Base-by-base conservation (phyloP, 768 basidiomycete genomes). In the Auricularia sp. region DNA sequence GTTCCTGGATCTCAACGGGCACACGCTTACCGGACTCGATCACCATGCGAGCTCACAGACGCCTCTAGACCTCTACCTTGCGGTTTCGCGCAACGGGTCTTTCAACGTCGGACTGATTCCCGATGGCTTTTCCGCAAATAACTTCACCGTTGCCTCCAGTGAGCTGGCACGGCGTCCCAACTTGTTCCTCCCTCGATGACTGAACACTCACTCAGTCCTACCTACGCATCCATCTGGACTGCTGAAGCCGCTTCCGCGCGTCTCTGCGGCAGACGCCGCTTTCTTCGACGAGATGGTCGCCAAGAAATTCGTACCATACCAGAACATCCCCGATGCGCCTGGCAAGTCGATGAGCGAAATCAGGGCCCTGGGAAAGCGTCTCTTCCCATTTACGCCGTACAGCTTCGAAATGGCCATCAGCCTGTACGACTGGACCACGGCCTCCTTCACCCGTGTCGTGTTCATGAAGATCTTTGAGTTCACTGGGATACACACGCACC, bases 391-490 rank as follows among this genome's bases (percentile, higher is more conserved):
- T 44, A 33, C 66, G 6, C 66, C 58, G 16, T 58, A 66, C 65
- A 66, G 66, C 60, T 67, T 61, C 18, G 29, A 67, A 29, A 56
- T 67, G 8, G 66, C 66, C 7, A 51, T 51, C 47, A 18, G 47
- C 16, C 14, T 51, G 11, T 51, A 51, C 47, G 47, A 51, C 47
- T 51, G 47, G 47, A 21, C 47, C 6, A 51, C 47, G 14, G 47
- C 47, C 44, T 67, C 51, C 4, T 65, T 44, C 53, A 54, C 65
- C 7, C 66, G 66, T 14, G 61, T 67, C 65, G 66, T 67, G 6
- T 47, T 67, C 33, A 47, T 47, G 23, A 67, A 66, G 64, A 61
- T 67, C 21, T 67, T 67, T 58, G 66, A 67, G 51, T 67, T 62
- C n/a, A 67, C 66, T 0, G 42, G 58, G 2, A 61, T 67, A 12